Base-by-base conservation (phyloP, 768 basidiomycete species). In the Rhizopogon vinicolor region DNA sequence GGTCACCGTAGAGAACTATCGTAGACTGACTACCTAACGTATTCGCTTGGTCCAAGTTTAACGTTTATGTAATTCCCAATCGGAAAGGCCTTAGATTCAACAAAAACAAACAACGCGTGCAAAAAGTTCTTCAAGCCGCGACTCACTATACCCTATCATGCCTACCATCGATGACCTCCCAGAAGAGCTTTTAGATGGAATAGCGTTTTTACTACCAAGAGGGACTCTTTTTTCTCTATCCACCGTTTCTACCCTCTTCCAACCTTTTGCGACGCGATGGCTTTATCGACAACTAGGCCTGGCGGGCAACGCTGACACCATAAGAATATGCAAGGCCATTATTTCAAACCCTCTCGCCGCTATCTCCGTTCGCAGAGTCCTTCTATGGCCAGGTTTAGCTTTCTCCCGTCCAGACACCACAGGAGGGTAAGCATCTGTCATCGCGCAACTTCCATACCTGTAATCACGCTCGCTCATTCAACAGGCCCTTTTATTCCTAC, bases 301-400 rank as follows among this genome's bases (percentile, higher is more conserved):
- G n/a, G 53, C 31, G 3, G 44, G 29, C 19, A 29, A 54, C 33
- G 39, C 22, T 28, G 25, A 33, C 3, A 43, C 41, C 3, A 43
- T 56, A 25, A 37, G 35, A 16, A 41, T 54, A 3, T 56, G 55
- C 39, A 54, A 54, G 33, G 41, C 12, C 31, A 25, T 56, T 9
- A 8, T 56, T 22, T 54, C 55, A 41, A 56, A 56, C n/a, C 41
- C 40, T 54, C 13, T 45, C 22, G 52, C 55, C 19, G 55, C 55
- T 22, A 31, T 7, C 9, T 54, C 55, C 3, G 51, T 56, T 4
- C 55, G 55, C 16, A 49, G n/a, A 33, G 28, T 48, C 16, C 41
- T 45, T 13, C 18, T 53, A 10, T 45, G 52, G 33, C 44, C 43
- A 46, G 33, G 52, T 12, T 29, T 35, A 48, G 52, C 43, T 6